Evolutionary conservation across 2,329 filamentous ascomycete genomes (phyloP).

Genomic region (Colletotrichum tabaci): DNA sequence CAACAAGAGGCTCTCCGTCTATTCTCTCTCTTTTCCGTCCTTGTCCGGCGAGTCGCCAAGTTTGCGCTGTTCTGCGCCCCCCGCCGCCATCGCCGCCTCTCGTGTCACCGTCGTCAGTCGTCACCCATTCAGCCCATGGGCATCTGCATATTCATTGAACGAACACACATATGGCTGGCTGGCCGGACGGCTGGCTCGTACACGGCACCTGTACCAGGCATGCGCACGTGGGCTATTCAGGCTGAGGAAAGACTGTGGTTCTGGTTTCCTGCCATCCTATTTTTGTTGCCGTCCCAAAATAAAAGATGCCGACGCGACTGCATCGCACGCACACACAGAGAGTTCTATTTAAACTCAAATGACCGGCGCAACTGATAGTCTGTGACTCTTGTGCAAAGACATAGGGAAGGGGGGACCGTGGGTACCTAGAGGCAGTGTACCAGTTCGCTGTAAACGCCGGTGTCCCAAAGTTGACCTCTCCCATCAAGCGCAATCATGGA

Average conservation of each 20-base stretch:
- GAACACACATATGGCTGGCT: slow-evolving; percentile 10
- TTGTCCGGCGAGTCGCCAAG: neutral
- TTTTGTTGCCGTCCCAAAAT: neutral
- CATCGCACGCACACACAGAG: neutral
- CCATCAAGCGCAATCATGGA: neutral
- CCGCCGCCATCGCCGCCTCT: neutral
- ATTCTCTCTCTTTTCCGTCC: neutral
- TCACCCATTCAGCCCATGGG: slow-evolving; percentile 26
- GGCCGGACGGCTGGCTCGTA: neutral
- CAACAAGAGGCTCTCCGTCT: neutral
- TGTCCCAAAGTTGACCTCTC: slow-evolving; percentile 4
- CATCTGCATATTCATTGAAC: slow-evolving; percentile 14
- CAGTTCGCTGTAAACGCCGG: neutral
- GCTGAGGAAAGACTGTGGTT: neutral
- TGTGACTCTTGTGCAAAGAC: neutral
- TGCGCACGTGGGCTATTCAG: neutral
- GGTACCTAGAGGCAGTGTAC: neutral
- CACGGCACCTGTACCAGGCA: neutral
- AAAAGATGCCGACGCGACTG: neutral
- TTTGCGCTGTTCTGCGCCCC: slow-evolving; percentile 20
- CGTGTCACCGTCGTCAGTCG: slow-evolving; percentile 20
- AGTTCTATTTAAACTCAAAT: neutral
- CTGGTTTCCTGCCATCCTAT: slow-evolving; percentile 10
- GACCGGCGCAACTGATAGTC: slow-evolving; percentile 9
- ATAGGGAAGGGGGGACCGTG: neutral